These are phyloP conservation scores for Blastocystis sp. DNA, from an alignment of 352 stramenopile genomes.

Conservation along the genomic window DNA sequence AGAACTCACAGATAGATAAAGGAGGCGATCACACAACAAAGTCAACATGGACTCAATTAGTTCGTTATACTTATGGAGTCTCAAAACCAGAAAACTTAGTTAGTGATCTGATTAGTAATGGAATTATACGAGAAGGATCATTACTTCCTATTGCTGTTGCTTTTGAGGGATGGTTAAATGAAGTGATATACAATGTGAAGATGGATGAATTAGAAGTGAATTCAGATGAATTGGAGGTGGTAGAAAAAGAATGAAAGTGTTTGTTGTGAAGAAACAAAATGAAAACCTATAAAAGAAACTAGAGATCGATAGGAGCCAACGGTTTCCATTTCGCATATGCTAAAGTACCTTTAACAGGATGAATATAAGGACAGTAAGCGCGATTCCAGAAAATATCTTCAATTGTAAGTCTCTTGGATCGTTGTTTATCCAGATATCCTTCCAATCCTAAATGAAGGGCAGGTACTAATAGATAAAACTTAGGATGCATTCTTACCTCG, in stretches of 20 bases:
- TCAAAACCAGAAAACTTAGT: slow-evolving; percentile 11
- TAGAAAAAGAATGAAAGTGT: background rate
- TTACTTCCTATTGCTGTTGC: background rate
- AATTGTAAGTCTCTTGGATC: background rate
- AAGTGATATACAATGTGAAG: background rate
- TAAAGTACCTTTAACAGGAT: background rate
- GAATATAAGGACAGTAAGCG: slow-evolving; percentile 11
- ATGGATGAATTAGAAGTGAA: background rate
- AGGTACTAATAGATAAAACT: background rate
- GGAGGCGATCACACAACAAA: background rate
- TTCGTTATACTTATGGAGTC: slow-evolving; percentile 25
- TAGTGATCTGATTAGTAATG: slow-evolving; percentile 7
- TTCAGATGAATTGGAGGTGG: background rate
- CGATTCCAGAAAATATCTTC: slow-evolving; percentile 8
- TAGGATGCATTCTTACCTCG: background rate
- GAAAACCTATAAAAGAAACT: background rate
- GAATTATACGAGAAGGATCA: background rate
- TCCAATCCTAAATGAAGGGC: slow-evolving; percentile 37
- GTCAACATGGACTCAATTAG: slow-evolving; percentile 45
- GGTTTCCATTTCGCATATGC: slow-evolving; percentile 17
- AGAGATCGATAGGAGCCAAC: background rate
- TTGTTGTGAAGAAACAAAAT: background rate
- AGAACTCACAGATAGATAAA: background rate
- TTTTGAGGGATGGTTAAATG: slow-evolving; percentile 42
- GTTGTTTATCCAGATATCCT: slow-evolving; percentile 18